Base-by-base conservation (phyloP, 345 rosid species). In the Citrus glauca region DNA sequence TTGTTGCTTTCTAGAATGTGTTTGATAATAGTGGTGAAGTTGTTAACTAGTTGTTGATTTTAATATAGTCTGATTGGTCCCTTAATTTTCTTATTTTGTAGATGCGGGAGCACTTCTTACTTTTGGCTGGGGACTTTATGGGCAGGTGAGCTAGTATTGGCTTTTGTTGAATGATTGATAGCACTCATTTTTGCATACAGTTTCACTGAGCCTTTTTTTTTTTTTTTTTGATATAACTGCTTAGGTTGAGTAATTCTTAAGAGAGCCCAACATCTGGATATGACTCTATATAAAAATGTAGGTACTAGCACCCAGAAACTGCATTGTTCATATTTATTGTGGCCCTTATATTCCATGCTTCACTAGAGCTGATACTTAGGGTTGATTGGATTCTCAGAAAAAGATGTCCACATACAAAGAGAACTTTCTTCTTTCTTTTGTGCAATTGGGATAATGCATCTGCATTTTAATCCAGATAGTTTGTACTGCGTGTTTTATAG, bases 51-150 rank as follows among this genome's bases (percentile, higher is more conserved):
- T 59, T 27, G 4, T 20, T 48, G 42, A 7, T 35, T 28, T 2
- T 33, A 9, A 61, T 19, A 35, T 48, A 38, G 79, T 48, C 72
- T 25, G 14, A 66, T 74, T 32, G 6, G 32, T 33, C 10, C 57
- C 13, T 79, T 77, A 38, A 4, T 14, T 14, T 66, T 81, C 80
- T 64, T 75, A 67, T 66, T 67, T 79, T 86, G 85, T 82, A 94
- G 97, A 94, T 88, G 62, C 91, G 53, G 97, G 97, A 76, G 89
- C 76, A 59, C 56, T 94, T 70, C 86, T 92, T 48, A 88, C 94
- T 59, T 94, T 94, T 86, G 97, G 97, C 57, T 94, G 97, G 98
- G 97, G 97, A 57, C 91, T 91, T 4, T 87, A 94, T 78, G 98
- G 97, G 22, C 97, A 94, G 93, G 98, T 94, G 57, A 82, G 81